phyloP scores from a whole-genome alignment of 441 rosid species.

The Kokia cookei region DNA sequence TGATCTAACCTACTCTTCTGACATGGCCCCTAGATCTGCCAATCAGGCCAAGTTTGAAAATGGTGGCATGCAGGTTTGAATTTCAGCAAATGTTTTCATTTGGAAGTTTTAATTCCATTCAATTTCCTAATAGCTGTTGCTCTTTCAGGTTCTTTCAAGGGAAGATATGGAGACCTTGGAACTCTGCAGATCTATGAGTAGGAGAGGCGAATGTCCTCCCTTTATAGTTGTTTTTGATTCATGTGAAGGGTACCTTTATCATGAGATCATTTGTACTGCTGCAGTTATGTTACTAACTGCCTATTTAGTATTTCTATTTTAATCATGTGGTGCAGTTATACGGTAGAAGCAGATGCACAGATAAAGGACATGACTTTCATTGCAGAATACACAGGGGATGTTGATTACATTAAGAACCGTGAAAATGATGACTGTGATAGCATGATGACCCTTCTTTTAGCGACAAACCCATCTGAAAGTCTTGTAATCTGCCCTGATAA shows the following conservation, averaged over 20 bases:
- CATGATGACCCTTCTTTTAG: slow-evolving; percentile 83
- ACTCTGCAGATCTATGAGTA: slow-evolving; percentile 65
- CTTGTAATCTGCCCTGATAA: slow-evolving; percentile 87
- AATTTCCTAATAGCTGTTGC: background rate
- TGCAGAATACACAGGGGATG: slow-evolving; percentile 82
- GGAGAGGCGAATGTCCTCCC: slow-evolving; percentile 78
- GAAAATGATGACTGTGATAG: slow-evolving; percentile 85
- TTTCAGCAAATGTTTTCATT: background rate
- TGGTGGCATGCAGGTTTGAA: slow-evolving; percentile 79
- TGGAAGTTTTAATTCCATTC: background rate
- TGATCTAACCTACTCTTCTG: slow-evolving; percentile 46
- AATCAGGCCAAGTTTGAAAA: slow-evolving; percentile 66
- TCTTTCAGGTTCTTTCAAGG: slow-evolving; percentile 55
- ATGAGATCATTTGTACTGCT: background rate
- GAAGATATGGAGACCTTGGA: slow-evolving; percentile 72
- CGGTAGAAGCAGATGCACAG: slow-evolving; percentile 75
- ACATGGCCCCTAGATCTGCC: slow-evolving; percentile 68
- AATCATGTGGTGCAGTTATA: slow-evolving; percentile 49
- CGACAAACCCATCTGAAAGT: slow-evolving; percentile 56
- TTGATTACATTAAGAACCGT: slow-evolving; percentile 69
- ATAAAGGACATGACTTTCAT: slow-evolving; percentile 82
- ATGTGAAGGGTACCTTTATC: slow-evolving; percentile 68
- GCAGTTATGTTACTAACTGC: slow-evolving; percentile 2
- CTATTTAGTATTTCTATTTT: slow-evolving; percentile 6
- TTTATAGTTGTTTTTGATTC: slow-evolving; percentile 72